Evolutionary conservation across 352 stramenopile species (phyloP), one percentile per base, ranked within the genome.

Genomic region (Phytophthora fragariae): DNA sequence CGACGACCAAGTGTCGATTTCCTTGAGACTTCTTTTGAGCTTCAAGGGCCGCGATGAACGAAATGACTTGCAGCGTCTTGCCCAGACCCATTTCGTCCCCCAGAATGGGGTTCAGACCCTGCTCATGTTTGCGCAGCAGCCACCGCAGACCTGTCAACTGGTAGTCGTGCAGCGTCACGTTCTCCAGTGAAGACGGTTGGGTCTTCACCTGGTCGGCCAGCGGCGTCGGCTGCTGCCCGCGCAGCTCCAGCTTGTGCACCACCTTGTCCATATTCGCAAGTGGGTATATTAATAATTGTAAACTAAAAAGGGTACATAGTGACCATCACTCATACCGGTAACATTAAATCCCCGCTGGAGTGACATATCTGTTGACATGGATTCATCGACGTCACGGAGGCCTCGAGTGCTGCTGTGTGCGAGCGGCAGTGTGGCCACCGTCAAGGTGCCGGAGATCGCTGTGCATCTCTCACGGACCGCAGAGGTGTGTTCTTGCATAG

Each of bases 401-500:
- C 88, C 87, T 14, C 80, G 79, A 12, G 80, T 97, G 46, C 57
- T 98, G 64, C 75, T 97, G 62, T 83, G 83, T 37, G 91, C 84
- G 10, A 95, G 86, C 62, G 92, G 92, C 58, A 97, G 90, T 62
- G 92, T 98, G 35, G 92, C 92, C 58, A 88, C 88, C 3, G 85
- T 98, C 49, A 98, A 97, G 69, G 76, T 96, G 44, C 91, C 92
- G 19, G 89, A 97, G 75, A 77, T 97, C 9, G 89, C 86, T 9
- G 70, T 91, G 12, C 79, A 79, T 49, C 76, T 98, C 4, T 57
- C 72, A 6, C 74, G 73, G 47, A 81, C 76, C 6, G 83, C 80
- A 27, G 87, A 97, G 70, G 91, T 96, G 46, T 0, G 71, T 21
- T 3, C 5, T 27, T 33, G 17, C 44, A 21, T 24, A 19, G 17